Evolutionary conservation across 1,139 yeast species (phyloP).

Genomic region (Blastobotrys petasosporus): DNA sequence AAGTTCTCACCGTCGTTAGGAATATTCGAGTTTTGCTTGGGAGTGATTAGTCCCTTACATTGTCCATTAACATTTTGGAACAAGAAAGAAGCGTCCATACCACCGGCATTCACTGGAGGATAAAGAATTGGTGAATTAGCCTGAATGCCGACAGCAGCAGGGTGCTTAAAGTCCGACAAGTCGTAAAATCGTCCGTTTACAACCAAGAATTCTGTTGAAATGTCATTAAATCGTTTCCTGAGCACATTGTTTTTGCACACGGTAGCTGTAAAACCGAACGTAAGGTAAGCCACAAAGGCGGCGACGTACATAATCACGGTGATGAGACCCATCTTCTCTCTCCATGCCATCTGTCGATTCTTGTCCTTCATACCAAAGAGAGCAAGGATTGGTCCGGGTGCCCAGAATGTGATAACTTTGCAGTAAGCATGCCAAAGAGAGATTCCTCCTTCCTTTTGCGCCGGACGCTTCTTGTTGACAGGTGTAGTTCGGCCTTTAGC

Average conservation of each 20-base stretch:
- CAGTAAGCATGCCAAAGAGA: slow-evolving; percentile 83
- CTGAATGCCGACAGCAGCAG: slow-evolving; percentile 70
- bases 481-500: slow-evolving; percentile 5
- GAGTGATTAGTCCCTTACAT: slow-evolving; percentile 75
- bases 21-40: slow-evolving; percentile 62
- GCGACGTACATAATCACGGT: slow-evolving; percentile 71
- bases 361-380: slow-evolving; percentile 73
- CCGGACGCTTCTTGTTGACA: slow-evolving; percentile 7
- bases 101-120: slow-evolving; percentile 86
- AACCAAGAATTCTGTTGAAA: slow-evolving; percentile 56
- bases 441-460: slow-evolving; percentile 29
- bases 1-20: slow-evolving; percentile 60
- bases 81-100: slow-evolving; percentile 76
- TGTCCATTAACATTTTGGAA: slow-evolving; percentile 90
- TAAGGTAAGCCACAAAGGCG: slow-evolving; percentile 72
- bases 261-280: slow-evolving; percentile 86
- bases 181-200: slow-evolving; percentile 80
- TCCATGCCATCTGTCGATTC: slow-evolving; percentile 91
- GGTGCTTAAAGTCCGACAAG: slow-evolving; percentile 65
- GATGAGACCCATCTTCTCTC: slow-evolving; percentile 85
- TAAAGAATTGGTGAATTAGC: slow-evolving; percentile 65
- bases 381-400: slow-evolving; percentile 68
- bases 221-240: slow-evolving; percentile 54
- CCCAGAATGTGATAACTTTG: slow-evolving; percentile 79
- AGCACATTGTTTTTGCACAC: slow-evolving; percentile 57